These are phyloP conservation scores for Meyerozyma carpophila DNA, from an alignment of 1,139 yeast genomes.

Conservation along the genomic window DNA sequence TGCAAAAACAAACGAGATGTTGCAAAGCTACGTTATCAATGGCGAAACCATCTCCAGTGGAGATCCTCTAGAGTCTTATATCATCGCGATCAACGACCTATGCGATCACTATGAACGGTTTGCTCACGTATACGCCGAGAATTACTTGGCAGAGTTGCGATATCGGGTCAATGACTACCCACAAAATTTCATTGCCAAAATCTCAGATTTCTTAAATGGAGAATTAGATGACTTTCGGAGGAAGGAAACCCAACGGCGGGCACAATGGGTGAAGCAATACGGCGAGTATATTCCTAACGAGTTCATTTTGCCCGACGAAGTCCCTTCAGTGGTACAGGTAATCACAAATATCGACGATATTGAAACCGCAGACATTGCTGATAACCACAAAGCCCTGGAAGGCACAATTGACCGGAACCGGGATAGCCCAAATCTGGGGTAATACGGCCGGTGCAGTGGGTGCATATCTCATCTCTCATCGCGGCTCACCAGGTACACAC, in stretches of 20 bases:
- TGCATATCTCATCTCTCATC: not conserved
- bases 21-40: not conserved
- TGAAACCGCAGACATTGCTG: not conserved
- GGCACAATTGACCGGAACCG: not conserved
- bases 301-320: constrained; percentile 37
- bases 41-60: not conserved
- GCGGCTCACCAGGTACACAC: not conserved
- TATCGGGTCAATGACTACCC: constrained; percentile 39
- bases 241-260: constrained; percentile 31
- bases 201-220: constrained; percentile 30
- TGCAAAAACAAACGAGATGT: not conserved
- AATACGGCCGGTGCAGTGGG: not conserved
- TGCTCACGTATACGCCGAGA: constrained; percentile 27
- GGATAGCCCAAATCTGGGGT: not conserved
- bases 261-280: constrained; percentile 32
- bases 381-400: not conserved
- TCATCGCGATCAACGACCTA: constrained; percentile 25
- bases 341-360: constrained; percentile 16
- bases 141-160: constrained; percentile 35
- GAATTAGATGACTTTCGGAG: constrained; percentile 29
- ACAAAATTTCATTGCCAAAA: constrained; percentile 24
- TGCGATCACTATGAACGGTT: constrained; percentile 35
- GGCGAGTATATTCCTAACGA: constrained; percentile 42
- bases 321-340: constrained; percentile 36
- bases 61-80: constrained; percentile 18